Evolutionary conservation across 257 asterid species (phyloP), one percentile per base, ranked within the genome.

Genomic region (Ajuga chamaepitys): DNA sequence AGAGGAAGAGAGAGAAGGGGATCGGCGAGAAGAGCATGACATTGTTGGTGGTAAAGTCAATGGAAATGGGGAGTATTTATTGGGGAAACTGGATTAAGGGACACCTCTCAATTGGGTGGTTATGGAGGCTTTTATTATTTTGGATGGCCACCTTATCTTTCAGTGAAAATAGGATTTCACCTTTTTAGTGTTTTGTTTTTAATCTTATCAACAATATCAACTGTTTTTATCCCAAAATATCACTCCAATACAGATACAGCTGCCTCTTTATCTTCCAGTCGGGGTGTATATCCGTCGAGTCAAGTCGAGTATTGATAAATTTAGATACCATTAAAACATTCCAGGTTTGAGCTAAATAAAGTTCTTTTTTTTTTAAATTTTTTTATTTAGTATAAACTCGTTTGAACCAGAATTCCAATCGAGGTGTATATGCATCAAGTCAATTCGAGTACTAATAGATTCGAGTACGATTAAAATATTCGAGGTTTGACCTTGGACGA

Each of bases 1-100:
- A 28, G 41, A 7, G 13, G 7, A 32, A 42, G 64, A 16, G 47
- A 66, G 57, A 58, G 72, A 45, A 69, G 67, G 78, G 77, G 22
- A 24, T 65, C 22, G 82, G 79, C 73, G 82, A 73, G 84, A 61
- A 70, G 63, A 70, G 68, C 72, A 52, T 77, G 85, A 70, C 20
- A 46, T 50, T 63, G 74, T 59, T 82, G 85, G 30, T 77, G 81
- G 80, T 73, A 65, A 79, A 83, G 88, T 89, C 77, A 77, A 74
- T 66, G 54, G 47, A 42, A 70, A 64, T 71, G 61, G 52, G 70
- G 76, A 79, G 78, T 79, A 81, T 85, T 82, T 83, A 78, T 77
- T 68, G 67, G 85, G 85, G 78, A 38, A 42, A 80, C 62, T 73
- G 67, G 32, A 66, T 80, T 73, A n/a, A 14, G 71, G 78, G 75